phyloP scores from a whole-genome alignment of 169 alveolate species.

The Plasmodium vinckei region DNA sequence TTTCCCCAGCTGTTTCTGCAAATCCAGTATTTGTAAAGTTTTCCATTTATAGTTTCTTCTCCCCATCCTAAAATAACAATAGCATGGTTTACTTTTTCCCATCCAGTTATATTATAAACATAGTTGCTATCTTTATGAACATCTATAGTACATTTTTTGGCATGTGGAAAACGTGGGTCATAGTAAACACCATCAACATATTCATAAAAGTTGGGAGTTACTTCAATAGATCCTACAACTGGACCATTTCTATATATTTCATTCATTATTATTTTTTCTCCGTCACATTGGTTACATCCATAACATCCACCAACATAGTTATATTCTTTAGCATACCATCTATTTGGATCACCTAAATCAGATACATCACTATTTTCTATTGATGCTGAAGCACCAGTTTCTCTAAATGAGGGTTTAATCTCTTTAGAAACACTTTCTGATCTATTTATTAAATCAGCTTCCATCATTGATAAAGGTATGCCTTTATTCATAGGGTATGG shows the following conservation, averaged over 20 bases:
- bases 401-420: background rate
- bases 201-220: constrained; percentile 80
- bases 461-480: background rate
- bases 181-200: constrained; percentile 63
- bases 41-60: constrained; percentile 80
- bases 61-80: constrained; percentile 94
- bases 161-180: constrained; percentile 54
- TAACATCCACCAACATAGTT: constrained; percentile 92
- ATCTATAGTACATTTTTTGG: constrained; percentile 45
- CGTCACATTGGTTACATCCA: constrained; percentile 85
- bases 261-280: constrained; percentile 86
- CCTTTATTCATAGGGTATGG: constrained; percentile 39
- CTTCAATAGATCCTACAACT: constrained; percentile 88
- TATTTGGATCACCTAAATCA: constrained; percentile 19
- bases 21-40: constrained; percentile 87
- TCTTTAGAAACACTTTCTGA: background rate
- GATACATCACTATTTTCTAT: background rate
- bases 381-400: no score
- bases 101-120: constrained; percentile 78
- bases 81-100: constrained; percentile 94
- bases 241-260: constrained; percentile 90
- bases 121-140: background rate
- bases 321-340: constrained; percentile 81
- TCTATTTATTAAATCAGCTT: background rate
- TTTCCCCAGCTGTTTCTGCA: constrained; percentile 89